Evolutionary conservation across 306 rosid genomes (phyloP).

Genomic region (Echinosophora koreensis): DNA sequence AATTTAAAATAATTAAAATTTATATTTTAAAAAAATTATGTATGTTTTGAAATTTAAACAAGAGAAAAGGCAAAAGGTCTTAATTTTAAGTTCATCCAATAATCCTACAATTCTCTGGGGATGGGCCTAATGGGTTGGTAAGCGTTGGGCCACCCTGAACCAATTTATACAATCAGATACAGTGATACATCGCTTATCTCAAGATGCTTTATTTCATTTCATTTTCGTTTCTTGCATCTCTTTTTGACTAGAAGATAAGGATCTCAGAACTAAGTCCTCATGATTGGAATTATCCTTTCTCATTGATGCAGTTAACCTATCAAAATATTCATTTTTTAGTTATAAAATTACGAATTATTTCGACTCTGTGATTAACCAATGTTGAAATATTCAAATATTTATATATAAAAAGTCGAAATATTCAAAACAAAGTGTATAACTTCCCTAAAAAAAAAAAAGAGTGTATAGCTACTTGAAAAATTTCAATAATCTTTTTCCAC

Average conservation of each 20-base stretch:
- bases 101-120: conserved; percentile 32
- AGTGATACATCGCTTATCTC: conserved; percentile 34
- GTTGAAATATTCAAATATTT: conserved; percentile 14
- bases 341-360: background rate
- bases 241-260: conserved; percentile 45
- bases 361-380: background rate
- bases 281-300: background rate
- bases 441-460: too few relatives aligned
- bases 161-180: conserved; percentile 40
- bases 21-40: background rate
- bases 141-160: conserved; percentile 46
- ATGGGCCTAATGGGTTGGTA: conserved; percentile 53
- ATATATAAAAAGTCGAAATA: too few relatives aligned
- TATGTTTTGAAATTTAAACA: conserved; percentile 2
- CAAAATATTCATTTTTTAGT: background rate
- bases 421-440: background rate
- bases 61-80: background rate
- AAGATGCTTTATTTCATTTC: conserved; percentile 40
- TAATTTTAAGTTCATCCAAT: conserved; percentile 33
- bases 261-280: conserved; percentile 32
- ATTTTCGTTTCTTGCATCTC: conserved; percentile 31
- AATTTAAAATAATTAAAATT: too few relatives aligned
- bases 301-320: conserved; percentile 11
- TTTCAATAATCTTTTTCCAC: background rate
- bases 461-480: background rate